Evolutionary conservation across 2,329 filamentous ascomycete genomes (phyloP).

Genomic region (Talaromyces rugulosus): DNA sequence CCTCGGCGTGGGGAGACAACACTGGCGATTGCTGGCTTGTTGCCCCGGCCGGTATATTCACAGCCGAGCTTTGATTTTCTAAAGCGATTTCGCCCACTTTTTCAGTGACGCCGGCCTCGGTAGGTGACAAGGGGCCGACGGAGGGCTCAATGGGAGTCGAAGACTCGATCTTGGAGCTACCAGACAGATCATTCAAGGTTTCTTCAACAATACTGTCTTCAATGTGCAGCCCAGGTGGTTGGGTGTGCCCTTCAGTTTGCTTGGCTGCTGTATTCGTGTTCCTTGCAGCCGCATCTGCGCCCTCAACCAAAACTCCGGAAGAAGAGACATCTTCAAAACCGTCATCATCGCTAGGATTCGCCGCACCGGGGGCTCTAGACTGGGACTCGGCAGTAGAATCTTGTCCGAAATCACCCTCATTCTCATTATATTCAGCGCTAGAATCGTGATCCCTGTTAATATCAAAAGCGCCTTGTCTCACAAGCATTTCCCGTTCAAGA

Average conservation of each 20-base stretch:
- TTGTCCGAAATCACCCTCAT: constrained; percentile 40
- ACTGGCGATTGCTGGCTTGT: not conserved
- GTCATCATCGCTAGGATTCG: constrained; percentile 81
- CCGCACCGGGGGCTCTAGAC: constrained; percentile 68
- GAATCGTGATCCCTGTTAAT: constrained; percentile 44
- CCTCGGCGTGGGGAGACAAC: constrained; percentile 59
- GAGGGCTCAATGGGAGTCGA: not conserved
- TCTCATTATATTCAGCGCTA: constrained; percentile 54
- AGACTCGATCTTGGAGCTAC: not conserved
- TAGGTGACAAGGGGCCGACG: constrained; percentile 43
- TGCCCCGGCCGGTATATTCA: constrained; percentile 11
- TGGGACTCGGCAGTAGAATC: constrained; percentile 39
- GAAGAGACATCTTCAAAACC: constrained; percentile 84
- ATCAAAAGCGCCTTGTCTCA: constrained; percentile 68
- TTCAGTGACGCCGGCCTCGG: constrained; percentile 51
- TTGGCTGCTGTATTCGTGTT: constrained; percentile 31
- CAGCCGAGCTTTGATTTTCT: constrained; percentile 47
- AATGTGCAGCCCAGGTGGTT: constrained; percentile 42
- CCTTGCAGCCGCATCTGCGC: constrained; percentile 65
- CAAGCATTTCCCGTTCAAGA: constrained; percentile 72
- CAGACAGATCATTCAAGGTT: constrained; percentile 51
- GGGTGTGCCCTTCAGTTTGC: constrained; percentile 13
- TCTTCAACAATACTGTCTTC: constrained; percentile 76
- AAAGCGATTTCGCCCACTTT: constrained; percentile 56
- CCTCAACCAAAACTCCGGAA: constrained; percentile 67